A percentile compares a stretch with the other conserved stretches of the same genome.
Evolutionary conservation across 2,329 filamentous ascomycete species (phyloP).

Genomic region (Alternaria metachromatica): DNA sequence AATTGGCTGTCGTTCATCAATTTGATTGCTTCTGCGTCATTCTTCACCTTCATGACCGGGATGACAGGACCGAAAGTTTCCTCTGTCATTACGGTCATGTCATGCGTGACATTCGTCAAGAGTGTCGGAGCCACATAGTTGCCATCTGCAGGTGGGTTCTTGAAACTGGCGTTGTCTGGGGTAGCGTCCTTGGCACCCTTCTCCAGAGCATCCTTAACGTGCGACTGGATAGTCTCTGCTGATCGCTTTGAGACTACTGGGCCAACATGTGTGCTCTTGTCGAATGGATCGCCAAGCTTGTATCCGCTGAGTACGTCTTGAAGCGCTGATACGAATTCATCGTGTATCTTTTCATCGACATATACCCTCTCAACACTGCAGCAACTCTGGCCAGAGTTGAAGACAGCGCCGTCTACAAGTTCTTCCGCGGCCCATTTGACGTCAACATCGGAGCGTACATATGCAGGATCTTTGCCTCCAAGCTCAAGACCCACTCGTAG

Average conservation of each 20-base stretch:
- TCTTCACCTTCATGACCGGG: slow-evolving; percentile 83
- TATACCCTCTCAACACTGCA: slow-evolving; percentile 93
- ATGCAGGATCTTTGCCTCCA: slow-evolving; percentile 93
- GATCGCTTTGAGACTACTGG: slow-evolving; percentile 86
- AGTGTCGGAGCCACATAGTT: slow-evolving; percentile 91
- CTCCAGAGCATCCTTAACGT: slow-evolving; percentile 80
- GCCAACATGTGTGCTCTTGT: slow-evolving; percentile 80
- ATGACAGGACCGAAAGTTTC: slow-evolving; percentile 96
- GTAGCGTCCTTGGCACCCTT: slow-evolving; percentile 87
- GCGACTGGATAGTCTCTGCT: slow-evolving; percentile 75
- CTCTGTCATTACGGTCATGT: slow-evolving; percentile 87
- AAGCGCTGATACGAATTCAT: slow-evolving; percentile 78
- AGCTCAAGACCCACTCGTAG: slow-evolving; percentile 89
- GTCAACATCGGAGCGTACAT: slow-evolving; percentile 85
- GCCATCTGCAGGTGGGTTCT: slow-evolving; percentile 73
- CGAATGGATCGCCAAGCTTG: slow-evolving; percentile 85
- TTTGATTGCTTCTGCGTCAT: slow-evolving; percentile 79
- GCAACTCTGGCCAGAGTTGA: slow-evolving; percentile 98
- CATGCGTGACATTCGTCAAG: slow-evolving; percentile 78
- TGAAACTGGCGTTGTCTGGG: slow-evolving; percentile 80
- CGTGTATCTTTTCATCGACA: slow-evolving; percentile 83
- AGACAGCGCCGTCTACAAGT: slow-evolving; percentile 93
- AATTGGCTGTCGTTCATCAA: slow-evolving; percentile 97
- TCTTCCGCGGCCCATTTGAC: slow-evolving; percentile 89
- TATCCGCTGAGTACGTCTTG: slow-evolving; percentile 81